Conservation (phyloP, 257 asterid genomes). For the Solanum peruvianum region DNA sequence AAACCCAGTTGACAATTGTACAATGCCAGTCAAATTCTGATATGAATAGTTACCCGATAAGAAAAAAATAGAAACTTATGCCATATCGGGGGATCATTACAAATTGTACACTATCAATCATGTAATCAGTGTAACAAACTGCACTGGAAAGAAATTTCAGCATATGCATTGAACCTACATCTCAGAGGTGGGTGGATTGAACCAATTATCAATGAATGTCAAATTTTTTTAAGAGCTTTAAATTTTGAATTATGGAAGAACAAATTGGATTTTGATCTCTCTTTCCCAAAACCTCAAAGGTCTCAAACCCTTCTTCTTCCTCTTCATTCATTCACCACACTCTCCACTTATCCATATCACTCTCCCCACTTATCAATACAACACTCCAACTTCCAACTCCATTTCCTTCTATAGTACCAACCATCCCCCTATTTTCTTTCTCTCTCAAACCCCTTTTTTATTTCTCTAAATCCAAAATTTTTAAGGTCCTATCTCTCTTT, state of each 20-base stretch:
- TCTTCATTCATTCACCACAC: neutral
- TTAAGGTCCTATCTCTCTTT: neutral
- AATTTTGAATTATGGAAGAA: neutral
- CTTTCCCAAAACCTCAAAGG: neutral
- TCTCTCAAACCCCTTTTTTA: neutral
- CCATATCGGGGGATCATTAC: neutral
- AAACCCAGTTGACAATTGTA: too few species aligned
- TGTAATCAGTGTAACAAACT: too few species aligned
- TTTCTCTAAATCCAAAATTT: neutral
- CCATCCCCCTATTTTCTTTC: neutral
- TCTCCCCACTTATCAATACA: neutral
- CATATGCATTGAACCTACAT: neutral
- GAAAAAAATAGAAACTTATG: neutral
- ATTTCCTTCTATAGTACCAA: neutral
- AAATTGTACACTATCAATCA: neutral
- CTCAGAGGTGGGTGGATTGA: neutral
- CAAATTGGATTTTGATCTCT: neutral
- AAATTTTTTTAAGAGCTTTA: neutral
- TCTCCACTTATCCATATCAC: neutral
- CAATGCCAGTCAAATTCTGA: too few species aligned
- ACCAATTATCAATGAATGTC: neutral
- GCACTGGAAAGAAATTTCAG: too few species aligned
- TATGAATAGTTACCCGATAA: neutral
- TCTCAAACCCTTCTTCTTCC: neutral
- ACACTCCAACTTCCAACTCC: neutral